Evolutionary conservation across 1,284 basidiomycete species (phyloP), one percentile per base, ranked within the genome.

Genomic region (Vanrija sp.): DNA sequence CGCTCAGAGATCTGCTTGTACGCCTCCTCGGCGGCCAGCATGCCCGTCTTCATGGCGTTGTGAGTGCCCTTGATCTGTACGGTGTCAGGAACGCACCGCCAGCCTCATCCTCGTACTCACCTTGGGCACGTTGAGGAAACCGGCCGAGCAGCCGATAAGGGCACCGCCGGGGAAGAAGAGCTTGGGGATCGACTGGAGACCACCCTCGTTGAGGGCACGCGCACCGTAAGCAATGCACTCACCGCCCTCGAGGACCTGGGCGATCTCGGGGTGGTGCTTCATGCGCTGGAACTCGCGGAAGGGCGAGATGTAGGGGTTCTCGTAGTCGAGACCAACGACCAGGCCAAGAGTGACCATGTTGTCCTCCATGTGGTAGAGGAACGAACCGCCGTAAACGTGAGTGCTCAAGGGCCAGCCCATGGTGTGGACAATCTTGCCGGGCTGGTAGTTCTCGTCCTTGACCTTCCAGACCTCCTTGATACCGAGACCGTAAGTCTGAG

Each of bases 41-140:
- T 98, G 19, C 95, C 95, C 42, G 87, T 90, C 80, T 98, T 96
- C 95, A 98, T 98, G n/a, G 95, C 94, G 58, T 95, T 98, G 75
- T 98, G 96, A 0, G 94, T 96, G n/a, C 95, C 95, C 75, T 98
- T 98, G 78, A 98, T 98, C 79, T 73, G 57, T 6, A 7, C 45
- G 15, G 39, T 18, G 10, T 49, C 12, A 31, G 31, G 10, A 12
- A 14, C 15, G 31, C 14, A 46, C 37, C n/a, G 15, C 24, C 5
- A 31, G 24, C 15, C 2, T 41, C 23, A 6, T 5, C 14, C 2
- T 14, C 31, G 6, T 36, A 54, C 68, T 46, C 24, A 67, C 69
- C 62, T 98, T 98, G 38, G 94, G 88, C 15, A 97, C 84, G 77
- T 98, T 98, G 55, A 98, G 82, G 76, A 98, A 95, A 20, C 92